Conservation (phyloP, 345 rosid genomes). For the Citrus inodora region DNA sequence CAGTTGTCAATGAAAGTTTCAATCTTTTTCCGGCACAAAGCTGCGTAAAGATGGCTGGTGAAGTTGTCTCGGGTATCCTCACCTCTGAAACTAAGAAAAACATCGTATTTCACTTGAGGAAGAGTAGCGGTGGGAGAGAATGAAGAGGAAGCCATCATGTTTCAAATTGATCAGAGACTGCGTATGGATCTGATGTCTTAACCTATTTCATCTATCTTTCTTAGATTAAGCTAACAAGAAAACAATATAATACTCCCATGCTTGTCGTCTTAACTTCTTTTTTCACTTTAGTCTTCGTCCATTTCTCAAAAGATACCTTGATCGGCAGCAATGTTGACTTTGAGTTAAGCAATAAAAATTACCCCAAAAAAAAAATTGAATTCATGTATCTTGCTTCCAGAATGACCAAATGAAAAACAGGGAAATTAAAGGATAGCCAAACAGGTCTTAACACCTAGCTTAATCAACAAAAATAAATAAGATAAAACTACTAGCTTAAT, state of each 20-base stretch:
- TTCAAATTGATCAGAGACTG: not conserved
- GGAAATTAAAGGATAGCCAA: not conserved
- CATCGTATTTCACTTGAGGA: not conserved
- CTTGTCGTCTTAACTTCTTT: not conserved
- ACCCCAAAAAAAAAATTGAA: no score
- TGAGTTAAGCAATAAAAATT: not conserved
- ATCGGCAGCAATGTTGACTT: not conserved
- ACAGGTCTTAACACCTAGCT: not conserved
- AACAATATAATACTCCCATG: not conserved
- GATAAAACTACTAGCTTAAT: not conserved
- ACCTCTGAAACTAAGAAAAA: slow-evolving; percentile 9
- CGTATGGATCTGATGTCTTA: no score
- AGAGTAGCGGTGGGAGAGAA: not conserved
- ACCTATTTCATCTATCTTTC: not conserved
- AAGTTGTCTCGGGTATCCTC: not conserved
- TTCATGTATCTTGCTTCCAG: not conserved
- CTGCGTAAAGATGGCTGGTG: not conserved
- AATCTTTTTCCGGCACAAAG: not conserved
- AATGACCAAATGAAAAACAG: not conserved
- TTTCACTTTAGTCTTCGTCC: not conserved
- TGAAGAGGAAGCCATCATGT: not conserved
- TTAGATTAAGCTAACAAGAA: not conserved
- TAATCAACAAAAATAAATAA: no score
- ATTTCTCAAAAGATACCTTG: not conserved
- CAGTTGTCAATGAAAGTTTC: not conserved